A percentile compares a stretch with the other conserved stretches of the same genome.
These are phyloP conservation scores for Aspergillus sclerotioniger DNA, from an alignment of 495 filamentous ascomycete species.

Conservation along the genomic window DNA sequence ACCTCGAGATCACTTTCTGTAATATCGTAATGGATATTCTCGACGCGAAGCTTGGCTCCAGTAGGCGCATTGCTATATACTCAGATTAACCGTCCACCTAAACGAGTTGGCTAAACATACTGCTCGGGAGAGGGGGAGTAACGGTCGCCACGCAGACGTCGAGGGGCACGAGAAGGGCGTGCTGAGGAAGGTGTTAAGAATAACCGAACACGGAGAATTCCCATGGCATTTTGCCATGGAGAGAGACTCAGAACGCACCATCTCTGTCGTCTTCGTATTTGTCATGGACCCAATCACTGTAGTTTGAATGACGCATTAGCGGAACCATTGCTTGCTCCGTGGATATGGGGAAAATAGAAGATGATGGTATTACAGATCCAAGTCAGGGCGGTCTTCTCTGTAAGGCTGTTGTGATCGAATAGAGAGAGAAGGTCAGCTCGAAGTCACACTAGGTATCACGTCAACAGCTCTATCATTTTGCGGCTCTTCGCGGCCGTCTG, in stretches of 20 bases:
- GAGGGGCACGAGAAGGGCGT: slow-evolving; percentile 39
- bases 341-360: background rate
- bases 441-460: slow-evolving; percentile 48
- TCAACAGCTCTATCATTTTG: slow-evolving; percentile 41
- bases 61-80: slow-evolving; percentile 33
- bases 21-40: slow-evolving; percentile 93
- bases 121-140: slow-evolving; percentile 50
- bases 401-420: slow-evolving; percentile 54
- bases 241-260: slow-evolving; percentile 31
- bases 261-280: slow-evolving; percentile 69
- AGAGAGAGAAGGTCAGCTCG: slow-evolving; percentile 55
- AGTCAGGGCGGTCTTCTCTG: slow-evolving; percentile 51
- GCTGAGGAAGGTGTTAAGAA: slow-evolving; percentile 29
- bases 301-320: slow-evolving; percentile 3
- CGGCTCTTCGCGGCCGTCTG: slow-evolving; percentile 34
- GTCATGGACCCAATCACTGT: slow-evolving; percentile 89
- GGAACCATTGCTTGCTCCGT: slow-evolving; percentile 12
- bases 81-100: slow-evolving; percentile 7
- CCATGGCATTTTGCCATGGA: background rate
- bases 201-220: slow-evolving; percentile 4
- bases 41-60: slow-evolving; percentile 75
- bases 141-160: slow-evolving; percentile 33
- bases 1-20: slow-evolving; percentile 84
- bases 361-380: slow-evolving; percentile 49
- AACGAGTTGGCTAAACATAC: slow-evolving; percentile 39